Evolutionary conservation across 2,329 filamentous ascomycete genomes (phyloP).

Genomic region (Neopestalotiopsis sp.): DNA sequence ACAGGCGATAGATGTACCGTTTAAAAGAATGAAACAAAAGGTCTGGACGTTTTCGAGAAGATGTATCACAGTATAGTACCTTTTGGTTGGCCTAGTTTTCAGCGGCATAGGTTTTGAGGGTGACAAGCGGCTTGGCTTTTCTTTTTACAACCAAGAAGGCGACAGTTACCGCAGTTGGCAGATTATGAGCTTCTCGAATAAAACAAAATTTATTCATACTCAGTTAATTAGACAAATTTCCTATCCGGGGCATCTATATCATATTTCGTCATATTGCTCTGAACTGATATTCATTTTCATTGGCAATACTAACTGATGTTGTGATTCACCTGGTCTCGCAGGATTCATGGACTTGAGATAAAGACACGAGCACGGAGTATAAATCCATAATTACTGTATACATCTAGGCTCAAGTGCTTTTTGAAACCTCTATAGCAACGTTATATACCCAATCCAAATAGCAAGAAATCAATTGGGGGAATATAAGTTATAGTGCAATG

Average conservation of each 20-base stretch:
- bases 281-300: no score
- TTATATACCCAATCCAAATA: no score
- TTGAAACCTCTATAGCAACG: no score
- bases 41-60: neutral
- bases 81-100: neutral
- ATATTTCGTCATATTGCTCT: no score
- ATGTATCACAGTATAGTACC: no score
- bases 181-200: neutral
- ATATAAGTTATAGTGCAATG: neutral
- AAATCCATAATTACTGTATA: neutral
- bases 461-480: no score
- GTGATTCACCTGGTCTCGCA: no score
- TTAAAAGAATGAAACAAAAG: neutral
- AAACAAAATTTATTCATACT: no score
- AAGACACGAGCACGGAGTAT: neutral
- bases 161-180: neutral
- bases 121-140: neutral
- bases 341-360: no score
- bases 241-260: no score
- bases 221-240: no score
- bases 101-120: neutral
- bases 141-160: neutral
- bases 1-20: slow-evolving; percentile 39
- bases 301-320: no score
- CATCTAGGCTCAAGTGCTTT: neutral